Evolutionary conservation across 2,329 filamentous ascomycete genomes (phyloP).

Genomic region (Periconia sp.): DNA sequence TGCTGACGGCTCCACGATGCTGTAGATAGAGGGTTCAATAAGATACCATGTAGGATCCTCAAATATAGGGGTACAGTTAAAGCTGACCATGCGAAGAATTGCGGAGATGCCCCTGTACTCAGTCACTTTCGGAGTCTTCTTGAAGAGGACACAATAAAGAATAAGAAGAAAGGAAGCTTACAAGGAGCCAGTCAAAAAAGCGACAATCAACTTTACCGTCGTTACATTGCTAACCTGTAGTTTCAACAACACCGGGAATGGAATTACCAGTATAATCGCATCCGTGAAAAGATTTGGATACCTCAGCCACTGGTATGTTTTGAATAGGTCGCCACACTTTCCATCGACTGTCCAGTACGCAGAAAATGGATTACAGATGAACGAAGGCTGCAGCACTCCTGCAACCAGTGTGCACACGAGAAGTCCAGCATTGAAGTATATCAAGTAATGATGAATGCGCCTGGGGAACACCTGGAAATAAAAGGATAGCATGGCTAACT

Average conservation of each 20-base stretch:
- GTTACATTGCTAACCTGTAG: neutral
- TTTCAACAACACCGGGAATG: neutral
- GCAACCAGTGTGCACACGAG: neutral
- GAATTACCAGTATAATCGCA: slow-evolving; percentile 1
- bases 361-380: slow-evolving; percentile 2
- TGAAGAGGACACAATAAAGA: too few relatives aligned
- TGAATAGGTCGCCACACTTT: slow-evolving; percentile 1
- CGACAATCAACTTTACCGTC: slow-evolving; percentile 3
- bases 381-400: slow-evolving; percentile 1
- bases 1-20: slow-evolving; percentile 7
- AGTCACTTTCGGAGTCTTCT: too few relatives aligned
- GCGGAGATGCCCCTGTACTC: slow-evolving; percentile 5
- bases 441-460: neutral
- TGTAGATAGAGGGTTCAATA: slow-evolving; percentile 5
- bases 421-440: neutral
- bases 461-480: neutral
- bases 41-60: slow-evolving; percentile 6
- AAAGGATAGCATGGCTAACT: slow-evolving; percentile 1
- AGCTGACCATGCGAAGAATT: slow-evolving; percentile 3
- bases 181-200: slow-evolving; percentile 7
- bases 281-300: slow-evolving; percentile 1
- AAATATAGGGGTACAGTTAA: slow-evolving; percentile 4
- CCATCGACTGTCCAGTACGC: neutral
- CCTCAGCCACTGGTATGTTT: slow-evolving; percentile 1
- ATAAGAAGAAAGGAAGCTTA: too few relatives aligned